Evolutionary conservation across 2,329 filamentous ascomycete species (phyloP), one percentile per base, ranked within the genome.

Genomic region (Amauroascus verrucosus): DNA sequence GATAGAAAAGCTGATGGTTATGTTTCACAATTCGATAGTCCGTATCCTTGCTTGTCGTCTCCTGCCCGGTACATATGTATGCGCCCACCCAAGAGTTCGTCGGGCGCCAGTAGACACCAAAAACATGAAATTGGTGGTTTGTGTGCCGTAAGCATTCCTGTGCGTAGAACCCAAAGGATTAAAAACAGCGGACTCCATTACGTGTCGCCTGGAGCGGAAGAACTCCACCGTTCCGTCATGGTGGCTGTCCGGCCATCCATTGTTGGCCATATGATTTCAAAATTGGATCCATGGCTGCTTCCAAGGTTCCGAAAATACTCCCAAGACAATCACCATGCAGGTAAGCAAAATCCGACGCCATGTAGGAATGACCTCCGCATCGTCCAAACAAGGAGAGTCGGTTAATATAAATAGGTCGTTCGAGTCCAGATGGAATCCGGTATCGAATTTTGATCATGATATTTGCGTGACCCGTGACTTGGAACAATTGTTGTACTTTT

Each of bases 191-290:
- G 22, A 24, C 35, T 51, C 38, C 18, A 51, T 44, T 51, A 51
- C 48, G 48, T 44, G 38, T 44, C 28, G n/a, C 26, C 48, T 33
- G 28, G 38, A 22, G 18, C 38, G 38, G 16, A 24, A 51, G 28
- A 43, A 24, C 16, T 51, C 38, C 48, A 41, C 38, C 28, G 48
- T 35, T 43, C 35, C 28, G 16, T 44, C 48, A 51, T 11, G 30
- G 20, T 43, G 48, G 48, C 38, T 43, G 38, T 9, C 38, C 16
- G 18, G 38, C 24, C 26, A 51, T 38, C 26, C 26, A 32, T 35
- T 33, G 48, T 35, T 43, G 37, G 48, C 48, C 30, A 46, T 53
- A 47, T 53, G 50, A 53, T 46, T 41, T 46, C 41, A 46, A 22
- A 7, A 30, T 46, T 46, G 22, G 9, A 53, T 32, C 24, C n/a